Conservation (phyloP, 2,329 filamentous ascomycete genomes). For the Harringtonia aguacate region DNA sequence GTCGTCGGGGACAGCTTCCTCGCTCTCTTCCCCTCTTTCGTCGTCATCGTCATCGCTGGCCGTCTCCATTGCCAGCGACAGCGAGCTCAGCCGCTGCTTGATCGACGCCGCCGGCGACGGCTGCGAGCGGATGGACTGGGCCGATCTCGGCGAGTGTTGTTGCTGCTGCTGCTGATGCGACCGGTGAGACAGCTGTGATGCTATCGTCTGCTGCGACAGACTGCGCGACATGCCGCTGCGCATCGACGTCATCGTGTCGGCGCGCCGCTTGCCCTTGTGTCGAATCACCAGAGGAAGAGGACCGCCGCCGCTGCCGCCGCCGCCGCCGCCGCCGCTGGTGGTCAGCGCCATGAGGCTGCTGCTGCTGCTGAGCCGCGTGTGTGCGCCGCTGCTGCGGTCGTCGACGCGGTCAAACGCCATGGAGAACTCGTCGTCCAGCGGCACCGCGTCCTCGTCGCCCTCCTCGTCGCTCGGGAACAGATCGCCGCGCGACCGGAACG, state of each 20-base stretch:
- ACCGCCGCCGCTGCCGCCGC: slow-evolving; percentile 64
- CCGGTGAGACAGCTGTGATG: slow-evolving; percentile 23
- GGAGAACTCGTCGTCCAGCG: slow-evolving; percentile 84
- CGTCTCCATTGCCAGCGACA: slow-evolving; percentile 7
- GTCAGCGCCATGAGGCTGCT: slow-evolving; percentile 27
- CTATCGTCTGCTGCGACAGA: slow-evolving; percentile 48
- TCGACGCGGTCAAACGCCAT: slow-evolving; percentile 65
- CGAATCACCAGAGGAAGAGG: slow-evolving; percentile 28
- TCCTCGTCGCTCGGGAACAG: slow-evolving; percentile 78
- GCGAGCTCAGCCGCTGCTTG: slow-evolving; percentile 8
- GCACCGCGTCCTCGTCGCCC: slow-evolving; percentile 88
- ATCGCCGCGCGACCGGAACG: slow-evolving; percentile 77
- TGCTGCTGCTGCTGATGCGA: no score
- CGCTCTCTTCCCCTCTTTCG: background rate
- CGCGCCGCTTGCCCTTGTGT: slow-evolving; percentile 22
- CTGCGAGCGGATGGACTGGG: slow-evolving; percentile 38
- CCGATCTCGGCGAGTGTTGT: slow-evolving; percentile 47
- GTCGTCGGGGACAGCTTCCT: no score
- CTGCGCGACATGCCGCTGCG: slow-evolving; percentile 32
- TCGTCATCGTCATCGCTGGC: background rate
- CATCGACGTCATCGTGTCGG: slow-evolving; percentile 8
- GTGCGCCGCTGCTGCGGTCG: slow-evolving; percentile 67
- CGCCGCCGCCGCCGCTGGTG: slow-evolving; percentile 52
- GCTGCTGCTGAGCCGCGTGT: slow-evolving; percentile 38
- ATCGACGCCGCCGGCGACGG: slow-evolving; percentile 32